Conservation (phyloP, 2,329 filamentous ascomycete genomes). For the Sarocladiaceae sp. region DNA sequence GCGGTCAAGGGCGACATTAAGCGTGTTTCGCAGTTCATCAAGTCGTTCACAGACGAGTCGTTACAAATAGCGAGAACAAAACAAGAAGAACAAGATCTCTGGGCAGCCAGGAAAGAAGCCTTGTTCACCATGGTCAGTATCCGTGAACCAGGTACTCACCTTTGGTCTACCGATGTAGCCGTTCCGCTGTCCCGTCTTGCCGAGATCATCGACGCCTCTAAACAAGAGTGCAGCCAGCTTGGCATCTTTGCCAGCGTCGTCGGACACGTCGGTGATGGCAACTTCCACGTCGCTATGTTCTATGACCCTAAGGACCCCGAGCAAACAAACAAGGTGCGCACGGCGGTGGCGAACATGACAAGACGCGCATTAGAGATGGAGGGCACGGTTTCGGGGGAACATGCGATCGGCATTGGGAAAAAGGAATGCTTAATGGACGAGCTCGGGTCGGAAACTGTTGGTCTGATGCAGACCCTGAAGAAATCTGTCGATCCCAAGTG, state of each 20-base stretch:
- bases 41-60: conserved; percentile 36
- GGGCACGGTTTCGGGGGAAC: not conserved
- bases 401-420: not conserved
- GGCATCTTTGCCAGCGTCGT: conserved; percentile 75
- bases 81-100: conserved; percentile 65
- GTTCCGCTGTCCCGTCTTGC: no score
- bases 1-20: conserved; percentile 58
- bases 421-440: not conserved
- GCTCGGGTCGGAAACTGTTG: not conserved
- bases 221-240: conserved; percentile 57
- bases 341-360: conserved; percentile 76
- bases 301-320: conserved; percentile 63
- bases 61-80: conserved; percentile 66
- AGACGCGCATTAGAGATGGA: conserved; percentile 42
- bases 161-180: conserved; percentile 80
- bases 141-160: conserved; percentile 54
- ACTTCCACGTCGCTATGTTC: conserved; percentile 81
- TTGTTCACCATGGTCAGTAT: conserved; percentile 71
- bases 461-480: not conserved
- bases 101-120: conserved; percentile 72
- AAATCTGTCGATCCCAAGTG: not conserved
- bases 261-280: conserved; percentile 80
- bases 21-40: conserved; percentile 52
- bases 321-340: conserved; percentile 65
- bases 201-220: conserved; percentile 64